These are phyloP conservation scores for Tardiomyces digboiensis DNA, from an alignment of 1,139 yeast genomes.

Conservation along the genomic window DNA sequence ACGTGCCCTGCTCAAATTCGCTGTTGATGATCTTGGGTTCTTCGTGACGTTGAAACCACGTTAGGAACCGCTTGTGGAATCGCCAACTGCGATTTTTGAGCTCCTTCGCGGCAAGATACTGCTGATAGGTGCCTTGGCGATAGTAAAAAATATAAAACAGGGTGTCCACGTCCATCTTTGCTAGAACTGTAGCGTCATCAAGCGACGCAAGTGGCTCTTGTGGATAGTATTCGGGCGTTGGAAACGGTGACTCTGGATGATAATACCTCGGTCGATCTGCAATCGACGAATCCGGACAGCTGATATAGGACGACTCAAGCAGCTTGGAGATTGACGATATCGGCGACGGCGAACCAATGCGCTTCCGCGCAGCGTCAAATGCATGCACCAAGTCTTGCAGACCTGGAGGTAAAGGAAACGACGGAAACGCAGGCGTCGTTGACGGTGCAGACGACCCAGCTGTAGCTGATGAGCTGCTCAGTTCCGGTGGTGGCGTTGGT, in stretches of 20 bases:
- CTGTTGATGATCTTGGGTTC: slow-evolving; percentile 39
- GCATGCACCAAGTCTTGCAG: slow-evolving; percentile 37
- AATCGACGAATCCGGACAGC: slow-evolving; percentile 90
- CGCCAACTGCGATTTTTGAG: slow-evolving; percentile 79
- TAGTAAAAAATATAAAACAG: slow-evolving; percentile 89
- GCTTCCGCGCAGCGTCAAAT: slow-evolving; percentile 35
- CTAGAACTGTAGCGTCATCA: slow-evolving; percentile 39
- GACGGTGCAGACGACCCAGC: slow-evolving; percentile 7
- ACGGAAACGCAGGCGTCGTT: slow-evolving; percentile 5
- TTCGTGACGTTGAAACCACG: slow-evolving; percentile 74
- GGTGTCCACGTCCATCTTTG: slow-evolving; percentile 79
- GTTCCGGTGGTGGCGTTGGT: slow-evolving; percentile 1
- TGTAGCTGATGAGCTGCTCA: slow-evolving; percentile 2
- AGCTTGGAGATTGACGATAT: slow-evolving; percentile 45
- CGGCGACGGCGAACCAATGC: slow-evolving; percentile 44
- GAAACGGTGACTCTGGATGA: slow-evolving; percentile 77
- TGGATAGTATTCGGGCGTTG: slow-evolving; percentile 87
- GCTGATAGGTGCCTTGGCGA: slow-evolving; percentile 57
- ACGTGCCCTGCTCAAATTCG: slow-evolving; percentile 42
- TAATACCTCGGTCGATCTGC: slow-evolving; percentile 82
- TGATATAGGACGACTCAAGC: slow-evolving; percentile 68
- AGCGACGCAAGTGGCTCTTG: slow-evolving; percentile 57
- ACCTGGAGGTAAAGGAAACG: slow-evolving; percentile 36
- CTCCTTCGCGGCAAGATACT: slow-evolving; percentile 79
- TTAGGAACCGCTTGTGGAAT: slow-evolving; percentile 63